Base-by-base conservation (phyloP, 1,139 yeast genomes). In the Geotrichum australiense region DNA sequence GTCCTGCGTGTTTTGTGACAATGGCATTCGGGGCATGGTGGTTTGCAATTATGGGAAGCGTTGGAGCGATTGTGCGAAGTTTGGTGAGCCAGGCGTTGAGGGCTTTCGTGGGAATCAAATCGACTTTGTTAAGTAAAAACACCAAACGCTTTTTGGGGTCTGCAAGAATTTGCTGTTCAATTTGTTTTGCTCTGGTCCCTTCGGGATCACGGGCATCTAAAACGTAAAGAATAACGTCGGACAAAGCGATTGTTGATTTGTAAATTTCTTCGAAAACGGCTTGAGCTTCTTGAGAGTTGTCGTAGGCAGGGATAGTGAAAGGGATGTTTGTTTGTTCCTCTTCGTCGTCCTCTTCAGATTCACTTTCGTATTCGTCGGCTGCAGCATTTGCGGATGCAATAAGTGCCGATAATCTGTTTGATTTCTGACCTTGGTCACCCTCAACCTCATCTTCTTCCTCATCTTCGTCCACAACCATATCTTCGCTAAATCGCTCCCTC, bases 161-260 rank as follows among this genome's bases (percentile, higher is more conserved):
- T 56, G 82, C 82, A 49, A 89, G 67, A 32, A 91, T 89, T 1
- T 93, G 85, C 59, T 85, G 81, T 68, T 91, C 98, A 31, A 91
- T 91, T 59, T 78, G 84, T 60, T 79, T 78, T 10, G 96, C 86
- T 59, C 98, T 76, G 4, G 97, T 91, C 26, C 87, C 79, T 62
- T 85, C 95, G 41, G 98, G 98, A 64, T 91, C 96, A 63, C 98
- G 79, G 3, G 98, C 96, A 65, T 91, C 98, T 58, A 91, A 69
- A 19, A 91, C 96, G 55, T 91, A 91, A 45, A 91, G 70, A 21
- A 91, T 71, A 46, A 91, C 96, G 63, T 89, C 97, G 2, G 96
- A 70, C 22, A 87, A 80, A 47, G 86, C 96, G 36, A 89, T 87
- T 41, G 87, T 82, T 63, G 86, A 85, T 60, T 86, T 95, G 64